Evolutionary conservation across 2,329 filamentous ascomycete genomes (phyloP).

Genomic region (Penicillium sclerotigenum): DNA sequence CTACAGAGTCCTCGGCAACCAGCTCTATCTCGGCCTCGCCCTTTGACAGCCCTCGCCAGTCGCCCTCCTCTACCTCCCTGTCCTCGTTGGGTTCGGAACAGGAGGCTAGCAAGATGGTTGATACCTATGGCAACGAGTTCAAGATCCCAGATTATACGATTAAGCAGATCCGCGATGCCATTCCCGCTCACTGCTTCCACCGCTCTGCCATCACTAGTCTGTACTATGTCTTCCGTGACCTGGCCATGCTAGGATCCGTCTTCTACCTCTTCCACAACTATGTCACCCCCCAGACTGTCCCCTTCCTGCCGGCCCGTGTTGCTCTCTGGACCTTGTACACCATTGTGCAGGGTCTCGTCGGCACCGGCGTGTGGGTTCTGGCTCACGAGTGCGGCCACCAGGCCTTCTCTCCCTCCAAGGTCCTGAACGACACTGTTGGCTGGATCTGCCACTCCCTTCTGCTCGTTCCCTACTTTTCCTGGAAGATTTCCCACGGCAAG

Average conservation of each 20-base stretch:
- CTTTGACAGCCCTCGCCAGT: slow-evolving; percentile 58
- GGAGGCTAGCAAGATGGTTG: slow-evolving; percentile 62
- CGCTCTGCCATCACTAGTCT: slow-evolving; percentile 74
- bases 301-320: slow-evolving; percentile 64
- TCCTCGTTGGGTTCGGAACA: slow-evolving; percentile 78
- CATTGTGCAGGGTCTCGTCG: slow-evolving; percentile 85
- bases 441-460: slow-evolving; percentile 87
- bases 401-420: slow-evolving; percentile 89
- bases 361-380: slow-evolving; percentile 90
- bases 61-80: slow-evolving; percentile 82
- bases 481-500: slow-evolving; percentile 99
- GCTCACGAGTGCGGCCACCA: slow-evolving; percentile 98
- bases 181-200: slow-evolving; percentile 95
- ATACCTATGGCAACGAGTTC: slow-evolving; percentile 95
- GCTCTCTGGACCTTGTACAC: slow-evolving; percentile 67
- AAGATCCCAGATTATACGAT: slow-evolving; percentile 92
- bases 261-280: slow-evolving; percentile 89
- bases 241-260: slow-evolving; percentile 66
- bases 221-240: slow-evolving; percentile 79
- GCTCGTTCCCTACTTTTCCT: slow-evolving; percentile 96
- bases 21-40: slow-evolving; percentile 57
- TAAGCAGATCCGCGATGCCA: slow-evolving; percentile 95
- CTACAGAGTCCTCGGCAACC: slow-evolving; percentile 54
- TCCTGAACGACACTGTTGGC: slow-evolving; percentile 85
- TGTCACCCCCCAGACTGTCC: slow-evolving; percentile 78